phyloP scores from a whole-genome alignment of 2,329 filamentous ascomycete genomes.

The Lomentospora prolificans region DNA sequence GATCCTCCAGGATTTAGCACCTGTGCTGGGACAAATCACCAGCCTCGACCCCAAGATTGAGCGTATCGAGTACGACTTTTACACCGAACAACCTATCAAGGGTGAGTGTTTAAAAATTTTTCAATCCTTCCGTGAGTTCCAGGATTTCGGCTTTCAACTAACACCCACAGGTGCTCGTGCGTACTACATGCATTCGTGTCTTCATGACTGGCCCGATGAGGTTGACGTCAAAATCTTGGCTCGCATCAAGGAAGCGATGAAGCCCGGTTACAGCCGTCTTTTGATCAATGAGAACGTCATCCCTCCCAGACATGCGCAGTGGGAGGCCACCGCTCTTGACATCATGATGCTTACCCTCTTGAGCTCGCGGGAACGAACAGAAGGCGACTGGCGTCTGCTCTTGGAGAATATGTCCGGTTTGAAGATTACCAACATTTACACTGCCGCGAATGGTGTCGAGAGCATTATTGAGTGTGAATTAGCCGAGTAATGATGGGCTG shows the following conservation, averaged over 20 bases:
- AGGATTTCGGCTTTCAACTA: no score
- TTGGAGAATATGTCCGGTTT: constrained; percentile 21
- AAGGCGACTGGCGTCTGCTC: constrained; percentile 24
- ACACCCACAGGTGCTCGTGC: constrained; percentile 18
- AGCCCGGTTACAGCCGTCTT: constrained; percentile 21
- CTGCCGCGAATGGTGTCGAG: constrained; percentile 21
- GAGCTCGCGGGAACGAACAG: constrained; percentile 17
- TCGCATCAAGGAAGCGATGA: constrained; percentile 19
- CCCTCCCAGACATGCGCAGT: constrained; percentile 19
- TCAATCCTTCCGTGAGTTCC: no score
- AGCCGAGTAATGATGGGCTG: background rate
- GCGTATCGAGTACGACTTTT: constrained; percentile 23
- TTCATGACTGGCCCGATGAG: constrained; percentile 22
- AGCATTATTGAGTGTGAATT: constrained; percentile 28
- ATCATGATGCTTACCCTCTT: constrained; percentile 21
- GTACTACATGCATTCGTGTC: constrained; percentile 25
- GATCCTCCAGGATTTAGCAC: constrained; percentile 37
- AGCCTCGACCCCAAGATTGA: constrained; percentile 21
- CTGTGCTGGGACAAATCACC: constrained; percentile 25
- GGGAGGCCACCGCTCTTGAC: constrained; percentile 20
- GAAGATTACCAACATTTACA: constrained; percentile 24
- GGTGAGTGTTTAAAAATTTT: constrained; percentile 1
- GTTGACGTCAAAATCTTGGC: constrained; percentile 20
- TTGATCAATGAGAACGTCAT: constrained; percentile 25
- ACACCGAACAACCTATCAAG: constrained; percentile 20